These are phyloP conservation scores for Lepidium aucheri DNA, from an alignment of 345 rosid genomes.

Conservation along the genomic window DNA sequence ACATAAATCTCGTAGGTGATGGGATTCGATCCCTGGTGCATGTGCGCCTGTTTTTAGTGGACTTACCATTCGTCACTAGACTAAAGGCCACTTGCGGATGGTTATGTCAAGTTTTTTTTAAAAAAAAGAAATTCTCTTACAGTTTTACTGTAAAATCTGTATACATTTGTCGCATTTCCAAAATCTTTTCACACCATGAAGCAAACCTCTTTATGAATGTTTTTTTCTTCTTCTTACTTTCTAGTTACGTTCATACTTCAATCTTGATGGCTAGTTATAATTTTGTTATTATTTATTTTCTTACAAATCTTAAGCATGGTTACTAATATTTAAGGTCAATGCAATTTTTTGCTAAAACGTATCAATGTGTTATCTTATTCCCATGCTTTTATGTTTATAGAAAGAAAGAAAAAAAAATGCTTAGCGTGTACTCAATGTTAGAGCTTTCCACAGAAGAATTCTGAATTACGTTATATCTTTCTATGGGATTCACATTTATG, in stretches of 20 bases:
- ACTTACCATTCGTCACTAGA: too few species aligned
- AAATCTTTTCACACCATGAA: too few species aligned
- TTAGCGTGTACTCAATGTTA: conserved; percentile 18
- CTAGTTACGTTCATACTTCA: background rate
- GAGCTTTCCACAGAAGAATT: conserved; percentile 4
- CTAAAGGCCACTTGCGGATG: too few species aligned
- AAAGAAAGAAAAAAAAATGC: background rate
- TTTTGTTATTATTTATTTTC: background rate
- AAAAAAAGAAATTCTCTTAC: too few species aligned
- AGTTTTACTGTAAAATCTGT: too few species aligned
- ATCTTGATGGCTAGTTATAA: background rate
- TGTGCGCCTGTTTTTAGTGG: too few species aligned
- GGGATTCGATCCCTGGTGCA: too few species aligned
- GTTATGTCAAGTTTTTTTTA: too few species aligned
- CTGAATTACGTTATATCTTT: background rate
- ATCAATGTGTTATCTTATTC: background rate
- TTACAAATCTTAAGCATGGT: conserved; percentile 4
- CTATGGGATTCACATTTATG: background rate
- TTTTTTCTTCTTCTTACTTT: background rate
- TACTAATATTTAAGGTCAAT: background rate
- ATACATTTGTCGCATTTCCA: too few species aligned
- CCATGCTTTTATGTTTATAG: conserved; percentile 4
- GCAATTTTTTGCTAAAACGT: conserved; percentile 10
- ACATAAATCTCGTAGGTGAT: too few species aligned
- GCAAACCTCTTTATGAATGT: too few species aligned